Percentiles rank a stretch among this genome's conserved stretches.
Evolutionary conservation across 2,329 filamentous ascomycete species (phyloP).

Genomic region (Ophiostoma piceae): DNA sequence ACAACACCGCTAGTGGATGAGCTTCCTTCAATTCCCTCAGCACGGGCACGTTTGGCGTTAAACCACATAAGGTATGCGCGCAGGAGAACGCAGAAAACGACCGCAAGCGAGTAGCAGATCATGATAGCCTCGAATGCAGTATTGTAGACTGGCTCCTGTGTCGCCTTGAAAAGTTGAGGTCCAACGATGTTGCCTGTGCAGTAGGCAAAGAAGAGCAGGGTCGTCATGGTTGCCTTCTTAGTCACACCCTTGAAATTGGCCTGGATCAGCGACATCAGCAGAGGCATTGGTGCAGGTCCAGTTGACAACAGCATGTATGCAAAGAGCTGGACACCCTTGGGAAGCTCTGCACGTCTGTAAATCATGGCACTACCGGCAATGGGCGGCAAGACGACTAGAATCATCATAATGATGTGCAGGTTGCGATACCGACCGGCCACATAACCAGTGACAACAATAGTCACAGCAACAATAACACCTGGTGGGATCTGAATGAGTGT

Average conservation of each 20-base stretch:
- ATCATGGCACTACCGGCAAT: conserved; percentile 11
- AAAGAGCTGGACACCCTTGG: conserved; percentile 6
- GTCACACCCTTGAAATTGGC: conserved; percentile 9
- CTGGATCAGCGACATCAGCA: conserved; percentile 6
- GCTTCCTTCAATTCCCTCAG: conserved; percentile 5
- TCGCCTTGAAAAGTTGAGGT: conserved; percentile 3
- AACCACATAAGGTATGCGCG: conserved; percentile 6
- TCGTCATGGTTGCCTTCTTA: conserved; percentile 11
- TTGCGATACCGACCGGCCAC: conserved; percentile 9
- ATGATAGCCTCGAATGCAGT: conserved; percentile 8
- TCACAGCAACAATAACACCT: conserved; percentile 8
- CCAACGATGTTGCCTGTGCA: conserved; percentile 12
- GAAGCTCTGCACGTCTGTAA: not conserved
- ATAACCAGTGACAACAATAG: conserved; percentile 8
- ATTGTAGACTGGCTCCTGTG: conserved; percentile 1
- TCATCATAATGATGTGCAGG: conserved; percentile 4
- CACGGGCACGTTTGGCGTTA: not conserved
- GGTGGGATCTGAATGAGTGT: conserved; percentile 12
- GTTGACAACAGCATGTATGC: conserved; percentile 13
- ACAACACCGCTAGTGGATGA: conserved; percentile 8
- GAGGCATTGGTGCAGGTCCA: conserved; percentile 9
- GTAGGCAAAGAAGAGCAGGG: not conserved
- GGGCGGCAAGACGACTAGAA: conserved; percentile 1
- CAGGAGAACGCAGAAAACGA: not conserved
- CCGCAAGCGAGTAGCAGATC: conserved; percentile 13